Percentiles rank a stretch among this genome's conserved stretches.
Evolutionary conservation across 2,329 filamentous ascomycete species (phyloP).

Genomic region (Lasiodiplodia citricola): DNA sequence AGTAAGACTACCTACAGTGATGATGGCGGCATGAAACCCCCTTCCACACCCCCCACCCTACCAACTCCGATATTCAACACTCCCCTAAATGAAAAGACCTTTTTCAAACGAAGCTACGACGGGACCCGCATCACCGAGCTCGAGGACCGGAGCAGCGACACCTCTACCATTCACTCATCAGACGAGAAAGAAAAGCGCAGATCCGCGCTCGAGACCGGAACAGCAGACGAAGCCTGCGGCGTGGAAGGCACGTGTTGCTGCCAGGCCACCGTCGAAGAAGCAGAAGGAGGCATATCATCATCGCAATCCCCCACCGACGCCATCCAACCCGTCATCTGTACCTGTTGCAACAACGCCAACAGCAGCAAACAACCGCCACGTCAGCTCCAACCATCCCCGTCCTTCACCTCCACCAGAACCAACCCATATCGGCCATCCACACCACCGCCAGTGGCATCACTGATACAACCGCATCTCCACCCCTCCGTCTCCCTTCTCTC

Average conservation of each 20-base stretch:
- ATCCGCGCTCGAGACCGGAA: not conserved
- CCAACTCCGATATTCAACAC: not conserved
- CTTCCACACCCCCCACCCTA: not conserved
- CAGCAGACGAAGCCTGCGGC: constrained; percentile 37
- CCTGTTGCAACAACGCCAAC: constrained; percentile 38
- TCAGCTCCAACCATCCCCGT: not conserved
- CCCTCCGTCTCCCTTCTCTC: constrained; percentile 47
- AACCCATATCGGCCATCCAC: not conserved
- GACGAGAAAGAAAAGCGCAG: constrained; percentile 1
- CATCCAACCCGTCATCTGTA: constrained; percentile 43
- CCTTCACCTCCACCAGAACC: not conserved
- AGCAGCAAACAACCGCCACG: constrained; percentile 26
- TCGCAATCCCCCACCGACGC: constrained; percentile 33
- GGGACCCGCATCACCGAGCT: constrained; percentile 36
- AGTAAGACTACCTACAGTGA: constrained; percentile 39
- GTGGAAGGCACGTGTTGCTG: constrained; percentile 55
- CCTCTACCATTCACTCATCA: constrained; percentile 25
- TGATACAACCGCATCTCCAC: constrained; percentile 33
- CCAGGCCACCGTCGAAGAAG: constrained; percentile 52
- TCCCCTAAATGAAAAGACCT: constrained; percentile 27
- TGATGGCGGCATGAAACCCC: too few relatives aligned
- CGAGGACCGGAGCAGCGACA: constrained; percentile 23
- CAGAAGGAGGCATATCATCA: constrained; percentile 35
- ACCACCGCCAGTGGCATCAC: not conserved
- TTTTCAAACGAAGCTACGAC: constrained; percentile 30